These are phyloP conservation scores for Maudiozyma bulderi DNA, from an alignment of 805 yeast genomes.

Conservation along the genomic window DNA sequence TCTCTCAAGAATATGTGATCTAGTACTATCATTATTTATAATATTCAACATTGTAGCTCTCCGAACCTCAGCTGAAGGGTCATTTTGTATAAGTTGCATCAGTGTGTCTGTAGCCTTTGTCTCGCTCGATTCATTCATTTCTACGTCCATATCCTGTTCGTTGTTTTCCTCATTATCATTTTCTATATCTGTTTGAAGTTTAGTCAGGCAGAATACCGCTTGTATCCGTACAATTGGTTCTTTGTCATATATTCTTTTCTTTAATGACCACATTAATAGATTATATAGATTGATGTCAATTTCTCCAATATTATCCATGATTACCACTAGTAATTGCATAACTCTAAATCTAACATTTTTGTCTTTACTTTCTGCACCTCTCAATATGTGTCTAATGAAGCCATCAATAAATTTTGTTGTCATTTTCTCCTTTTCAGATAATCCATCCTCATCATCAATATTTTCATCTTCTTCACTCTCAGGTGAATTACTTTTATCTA, in stretches of 20 bases:
- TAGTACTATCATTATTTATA: slow-evolving; percentile 42
- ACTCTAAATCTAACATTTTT: slow-evolving; percentile 71
- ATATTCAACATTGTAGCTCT: slow-evolving; percentile 72
- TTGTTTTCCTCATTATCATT: slow-evolving; percentile 5
- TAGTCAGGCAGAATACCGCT: slow-evolving; percentile 69
- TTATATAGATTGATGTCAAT: slow-evolving; percentile 65
- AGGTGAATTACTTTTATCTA: slow-evolving; percentile 15
- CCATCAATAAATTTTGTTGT: slow-evolving; percentile 48
- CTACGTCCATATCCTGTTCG: slow-evolving; percentile 18
- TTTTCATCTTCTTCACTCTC: slow-evolving; percentile 8
- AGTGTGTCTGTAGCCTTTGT: slow-evolving; percentile 41
- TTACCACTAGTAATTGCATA: slow-evolving; percentile 62
- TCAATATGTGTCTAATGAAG: slow-evolving; percentile 56
- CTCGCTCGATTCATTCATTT: slow-evolving; percentile 31
- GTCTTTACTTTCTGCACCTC: slow-evolving; percentile 71
- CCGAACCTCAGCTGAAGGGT: slow-evolving; percentile 81
- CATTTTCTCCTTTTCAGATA: slow-evolving; percentile 33
- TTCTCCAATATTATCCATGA: slow-evolving; percentile 64
- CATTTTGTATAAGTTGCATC: slow-evolving; percentile 54
- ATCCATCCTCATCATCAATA: slow-evolving; percentile 19
- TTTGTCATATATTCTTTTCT: slow-evolving; percentile 58
- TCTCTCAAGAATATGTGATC: slow-evolving; percentile 58
- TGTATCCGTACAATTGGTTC: slow-evolving; percentile 75
- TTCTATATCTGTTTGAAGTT: slow-evolving; percentile 55
- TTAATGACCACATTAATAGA: slow-evolving; percentile 48